Base-by-base conservation (phyloP, 2,329 filamentous ascomycete genomes). In the Aspergillus arachidicola region DNA sequence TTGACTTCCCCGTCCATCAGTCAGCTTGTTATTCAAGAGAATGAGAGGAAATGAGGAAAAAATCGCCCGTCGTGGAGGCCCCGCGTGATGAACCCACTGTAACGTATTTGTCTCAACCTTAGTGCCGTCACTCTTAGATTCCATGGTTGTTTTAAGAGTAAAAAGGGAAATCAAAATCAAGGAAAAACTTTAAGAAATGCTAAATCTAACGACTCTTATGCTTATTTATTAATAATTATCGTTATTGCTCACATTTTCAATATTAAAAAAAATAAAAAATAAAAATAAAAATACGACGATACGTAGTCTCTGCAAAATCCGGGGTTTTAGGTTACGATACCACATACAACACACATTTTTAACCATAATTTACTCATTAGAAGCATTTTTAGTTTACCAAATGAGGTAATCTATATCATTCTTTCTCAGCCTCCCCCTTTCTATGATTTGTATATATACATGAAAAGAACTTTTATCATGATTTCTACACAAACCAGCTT, bases 51-150 rank as follows among this genome's bases (percentile, higher is more conserved):
- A 51, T 34, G 48, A 34, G 28, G 48, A 51, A 51, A 36, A 51
- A 32, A 21, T 51, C 28, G 28, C 48, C 48, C 4, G 48, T 51
- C 48, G 26, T 32, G 48, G 48, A 51, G 48, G 28, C 48, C 48
- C 48, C 48, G 26, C 48, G 48, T 51, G 48, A 51, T 51, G 28
- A 51, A 51, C 6, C 28, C 48, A 51, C 48, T 51, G 48, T 51
- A 51, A 32, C 48, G 48, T 12, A 32, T 32, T 34, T 51, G 48
- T 51, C 48, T 51, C 28, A 51, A 51, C 48, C 28, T 51, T 51
- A 51, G 48, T 34, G 30, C 48, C 48, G 28, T 51, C 9, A 51
- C 48, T 34, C n/a, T 51, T 28, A 28, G 26, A 6, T n/a, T 50
- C 14, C 23, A 32, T 34, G 48, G 19, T 34, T n/a, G 38, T 41